Evolutionary conservation across 2,329 filamentous ascomycete species (phyloP).

Genomic region (Reticulascus tulasneorum): DNA sequence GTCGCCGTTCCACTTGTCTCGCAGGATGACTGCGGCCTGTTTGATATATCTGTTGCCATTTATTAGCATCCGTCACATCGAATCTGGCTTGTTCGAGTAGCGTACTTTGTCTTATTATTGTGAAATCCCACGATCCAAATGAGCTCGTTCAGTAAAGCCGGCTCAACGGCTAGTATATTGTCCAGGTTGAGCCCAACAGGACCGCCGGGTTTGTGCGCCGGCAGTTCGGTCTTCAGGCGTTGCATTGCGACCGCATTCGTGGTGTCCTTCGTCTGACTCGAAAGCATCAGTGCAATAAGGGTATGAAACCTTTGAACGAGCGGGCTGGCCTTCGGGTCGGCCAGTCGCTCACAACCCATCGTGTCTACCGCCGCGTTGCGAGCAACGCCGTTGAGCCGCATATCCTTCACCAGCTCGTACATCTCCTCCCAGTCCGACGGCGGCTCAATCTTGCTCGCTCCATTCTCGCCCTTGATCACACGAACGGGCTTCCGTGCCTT

Average conservation of each 20-base stretch:
- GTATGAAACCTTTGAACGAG: slow-evolving; percentile 75
- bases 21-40: slow-evolving; percentile 66
- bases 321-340: slow-evolving; percentile 44
- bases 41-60: slow-evolving; percentile 56
- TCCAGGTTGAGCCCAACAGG: slow-evolving; percentile 63
- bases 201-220: slow-evolving; percentile 40
- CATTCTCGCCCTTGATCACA: slow-evolving; percentile 30
- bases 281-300: slow-evolving; percentile 83
- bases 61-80: no score
- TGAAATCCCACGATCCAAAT: slow-evolving; percentile 89
- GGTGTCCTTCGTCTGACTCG: slow-evolving; percentile 89
- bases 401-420: slow-evolving; percentile 72
- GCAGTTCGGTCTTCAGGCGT: slow-evolving; percentile 71
- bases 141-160: slow-evolving; percentile 62
- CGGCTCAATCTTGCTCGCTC: slow-evolving; percentile 43
- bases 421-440: slow-evolving; percentile 81
- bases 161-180: slow-evolving; percentile 70
- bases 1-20: slow-evolving; percentile 66
- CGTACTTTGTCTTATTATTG: slow-evolving; percentile 83
- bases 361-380: slow-evolving; percentile 87
- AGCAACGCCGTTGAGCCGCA: slow-evolving; percentile 59
- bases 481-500: slow-evolving; percentile 43
- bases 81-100: slow-evolving; percentile 6
- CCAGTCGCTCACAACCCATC: slow-evolving; percentile 87
- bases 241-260: slow-evolving; percentile 82